phyloP scores from a whole-genome alignment of 2,329 filamentous ascomycete genomes.

The Colletotrichum abscissum region DNA sequence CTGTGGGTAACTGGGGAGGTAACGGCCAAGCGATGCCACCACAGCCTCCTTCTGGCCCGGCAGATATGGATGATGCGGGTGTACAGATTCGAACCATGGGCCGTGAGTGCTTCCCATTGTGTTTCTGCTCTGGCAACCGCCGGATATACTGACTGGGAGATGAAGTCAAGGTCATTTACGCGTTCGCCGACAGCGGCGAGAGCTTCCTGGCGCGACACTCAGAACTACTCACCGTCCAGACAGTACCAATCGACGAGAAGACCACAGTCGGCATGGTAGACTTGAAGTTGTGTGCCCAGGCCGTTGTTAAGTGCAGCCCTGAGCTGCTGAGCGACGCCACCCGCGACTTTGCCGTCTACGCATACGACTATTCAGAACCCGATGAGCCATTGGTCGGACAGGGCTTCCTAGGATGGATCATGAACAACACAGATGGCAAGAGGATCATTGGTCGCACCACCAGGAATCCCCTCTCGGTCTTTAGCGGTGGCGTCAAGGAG shows the following conservation, averaged over 20 bases:
- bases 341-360: conserved; percentile 95
- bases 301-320: conserved; percentile 82
- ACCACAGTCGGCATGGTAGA: conserved; percentile 89
- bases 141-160: conserved; percentile 21
- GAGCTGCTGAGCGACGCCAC: conserved; percentile 80
- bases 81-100: conserved; percentile 73
- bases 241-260: conserved; percentile 81
- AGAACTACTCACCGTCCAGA: conserved; percentile 82
- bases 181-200: conserved; percentile 88
- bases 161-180: conserved; percentile 95
- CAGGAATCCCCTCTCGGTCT: conserved; percentile 85
- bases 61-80: conserved; percentile 56
- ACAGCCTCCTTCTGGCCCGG: conserved; percentile 36
- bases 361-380: conserved; percentile 95
- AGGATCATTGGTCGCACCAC: conserved; percentile 91
- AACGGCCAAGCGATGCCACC: conserved; percentile 38
- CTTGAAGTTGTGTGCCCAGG: conserved; percentile 86
- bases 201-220: conserved; percentile 91
- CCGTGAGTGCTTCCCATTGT: conserved; percentile 60
- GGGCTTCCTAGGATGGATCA: conserved; percentile 89
- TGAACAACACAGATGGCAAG: conserved; percentile 57
- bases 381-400: conserved; percentile 94
- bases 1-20: conserved; percentile 46
- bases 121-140: neutral
- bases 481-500: conserved; percentile 84